Conservation (phyloP, 805 yeast genomes). For the Starmerella ratchasimensis region DNA sequence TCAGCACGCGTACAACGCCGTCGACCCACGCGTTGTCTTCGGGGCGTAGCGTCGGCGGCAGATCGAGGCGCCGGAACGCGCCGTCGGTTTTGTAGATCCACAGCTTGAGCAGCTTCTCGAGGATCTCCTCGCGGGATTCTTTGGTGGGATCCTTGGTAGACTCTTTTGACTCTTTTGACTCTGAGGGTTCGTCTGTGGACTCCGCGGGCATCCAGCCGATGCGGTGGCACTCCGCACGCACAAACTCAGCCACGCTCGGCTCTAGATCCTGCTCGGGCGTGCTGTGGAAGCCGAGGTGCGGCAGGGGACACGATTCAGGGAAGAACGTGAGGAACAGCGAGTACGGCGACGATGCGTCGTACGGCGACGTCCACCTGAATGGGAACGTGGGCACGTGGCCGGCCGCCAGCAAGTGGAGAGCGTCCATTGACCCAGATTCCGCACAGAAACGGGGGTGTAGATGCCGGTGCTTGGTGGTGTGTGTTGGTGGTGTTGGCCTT, state of each 20-base stretch:
- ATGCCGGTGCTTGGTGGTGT: neutral
- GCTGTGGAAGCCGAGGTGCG: neutral
- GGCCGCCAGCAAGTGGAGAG: slow-evolving; percentile 5
- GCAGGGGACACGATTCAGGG: slow-evolving; percentile 23
- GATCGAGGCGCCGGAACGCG: slow-evolving; percentile 13
- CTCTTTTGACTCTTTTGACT: too few species aligned
- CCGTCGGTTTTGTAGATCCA: slow-evolving; percentile 23
- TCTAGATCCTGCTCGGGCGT: neutral
- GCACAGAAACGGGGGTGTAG: too few species aligned
- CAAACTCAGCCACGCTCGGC: slow-evolving; percentile 8
- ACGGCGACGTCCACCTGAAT: slow-evolving; percentile 8
- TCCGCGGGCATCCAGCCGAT: slow-evolving; percentile 18
- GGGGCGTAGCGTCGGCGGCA: slow-evolving; percentile 14
- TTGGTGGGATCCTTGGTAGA: too few species aligned
- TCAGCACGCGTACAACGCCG: slow-evolving; percentile 23
- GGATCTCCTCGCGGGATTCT: neutral
- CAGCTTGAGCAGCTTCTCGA: slow-evolving; percentile 20
- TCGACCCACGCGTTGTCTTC: slow-evolving; percentile 21
- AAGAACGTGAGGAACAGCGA: slow-evolving; percentile 21
- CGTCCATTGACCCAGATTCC: too few species aligned
- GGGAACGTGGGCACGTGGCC: slow-evolving; percentile 13
- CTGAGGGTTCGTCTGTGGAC: slow-evolving; percentile 1
- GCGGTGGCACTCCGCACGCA: slow-evolving; percentile 8
- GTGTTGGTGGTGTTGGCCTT: neutral
- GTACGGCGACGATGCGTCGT: slow-evolving; percentile 22